Evolutionary conservation across 2,329 filamentous ascomycete species (phyloP).

Genomic region (Fusarium xyrophilum): DNA sequence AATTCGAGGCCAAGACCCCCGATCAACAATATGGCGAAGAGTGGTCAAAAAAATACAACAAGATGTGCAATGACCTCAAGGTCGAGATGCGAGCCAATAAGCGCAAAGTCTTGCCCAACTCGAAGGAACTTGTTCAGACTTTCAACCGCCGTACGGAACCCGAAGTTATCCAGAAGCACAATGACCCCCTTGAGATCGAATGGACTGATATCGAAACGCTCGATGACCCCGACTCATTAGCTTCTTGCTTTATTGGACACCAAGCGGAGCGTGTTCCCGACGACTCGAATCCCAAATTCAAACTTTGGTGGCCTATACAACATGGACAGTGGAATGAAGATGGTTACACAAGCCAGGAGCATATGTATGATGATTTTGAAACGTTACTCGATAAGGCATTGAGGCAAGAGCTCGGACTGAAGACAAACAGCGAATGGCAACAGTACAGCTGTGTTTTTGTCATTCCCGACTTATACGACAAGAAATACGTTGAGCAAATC

Average conservation of each 20-base stretch:
- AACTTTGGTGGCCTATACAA: conserved; percentile 89
- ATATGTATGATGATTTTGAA: conserved; percentile 86
- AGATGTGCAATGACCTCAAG: conserved; percentile 87
- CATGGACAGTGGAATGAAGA: conserved; percentile 89
- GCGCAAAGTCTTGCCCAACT: conserved; percentile 94
- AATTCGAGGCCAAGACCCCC: conserved; percentile 64
- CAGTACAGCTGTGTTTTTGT: conserved; percentile 97
- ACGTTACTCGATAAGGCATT: conserved; percentile 86
- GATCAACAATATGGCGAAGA: conserved; percentile 92
- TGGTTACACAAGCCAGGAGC: conserved; percentile 81
- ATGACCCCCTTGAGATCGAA: conserved; percentile 90
- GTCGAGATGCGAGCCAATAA: conserved; percentile 92
- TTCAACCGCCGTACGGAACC: conserved; percentile 86
- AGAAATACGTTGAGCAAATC: conserved; percentile 84
- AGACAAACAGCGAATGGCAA: conserved; percentile 78
- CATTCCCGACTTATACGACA: conserved; percentile 96
- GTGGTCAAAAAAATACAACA: conserved; percentile 75
- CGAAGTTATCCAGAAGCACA: conserved; percentile 91
- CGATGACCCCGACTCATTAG: conserved; percentile 67
- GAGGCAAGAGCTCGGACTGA: conserved; percentile 80
- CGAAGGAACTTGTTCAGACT: conserved; percentile 92
- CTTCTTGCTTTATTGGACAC: conserved; percentile 77
- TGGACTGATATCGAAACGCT: conserved; percentile 84
- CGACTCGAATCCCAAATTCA: conserved; percentile 86
- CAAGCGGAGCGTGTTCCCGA: conserved; percentile 88